Base-by-base conservation (phyloP, 2,329 filamentous ascomycete species). In the Didymella keratinophila region DNA sequence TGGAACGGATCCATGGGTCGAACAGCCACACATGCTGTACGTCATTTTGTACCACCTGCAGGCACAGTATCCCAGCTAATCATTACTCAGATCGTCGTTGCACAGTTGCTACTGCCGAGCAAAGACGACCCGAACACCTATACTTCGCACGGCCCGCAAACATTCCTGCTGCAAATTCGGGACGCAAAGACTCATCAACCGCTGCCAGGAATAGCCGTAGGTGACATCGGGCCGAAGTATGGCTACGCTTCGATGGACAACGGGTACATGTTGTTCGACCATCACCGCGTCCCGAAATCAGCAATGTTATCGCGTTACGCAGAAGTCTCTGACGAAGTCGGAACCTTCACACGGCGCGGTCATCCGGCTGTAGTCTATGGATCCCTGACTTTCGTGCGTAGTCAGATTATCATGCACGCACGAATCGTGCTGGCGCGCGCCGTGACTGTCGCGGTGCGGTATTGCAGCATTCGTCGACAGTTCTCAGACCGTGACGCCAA, bases 141-240 rank as follows among this genome's bases (percentile, higher is more conserved):
- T 55, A 72, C 76, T 27, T 79, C 74, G n/a, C 75, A 82, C 68
- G 83, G 82, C 9, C 81, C 81, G 32, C 82, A 84, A 67, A 78
- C 81, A 14, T 84, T 84, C 64, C 79, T 84, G 56, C 76, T 84
- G 18, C 83, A 82, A 66, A 82, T 84, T 50, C 76, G 83, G 50
- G 78, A 83, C 62, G 71, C 78, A 68, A 77, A 79, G 55, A 82
- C 80, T 2, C 79, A 83, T 58, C 72, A 79, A 60, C 79, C 82
- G 12, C 65, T 83, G 5, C 63, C 76, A 5, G 81, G 81, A 1
- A 81, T 84, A 52, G 78, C 80, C 2, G 79, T 84, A 16, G 82
- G 82, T n/a, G 82, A 84, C 59, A 83, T 84, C 62, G 82, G 82
- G 2, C 81, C 82, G n/a, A 84, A 84, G 56, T 83, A 84, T 65